Evolutionary conservation across 306 rosid species (phyloP).

Genomic region (Trifolium dubium): DNA sequence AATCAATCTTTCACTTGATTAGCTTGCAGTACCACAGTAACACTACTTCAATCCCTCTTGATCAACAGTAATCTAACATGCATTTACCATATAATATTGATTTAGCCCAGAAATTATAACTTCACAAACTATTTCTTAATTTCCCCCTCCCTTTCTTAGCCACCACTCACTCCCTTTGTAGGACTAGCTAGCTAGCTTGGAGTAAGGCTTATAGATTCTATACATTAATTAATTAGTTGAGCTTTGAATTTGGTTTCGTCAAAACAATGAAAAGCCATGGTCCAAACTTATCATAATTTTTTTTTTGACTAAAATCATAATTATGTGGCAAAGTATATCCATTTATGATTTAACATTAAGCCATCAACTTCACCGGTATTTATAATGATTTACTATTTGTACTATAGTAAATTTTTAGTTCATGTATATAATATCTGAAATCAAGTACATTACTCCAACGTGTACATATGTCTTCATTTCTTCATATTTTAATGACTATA

Average conservation of each 20-base stretch:
- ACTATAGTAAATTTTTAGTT: too few relatives aligned
- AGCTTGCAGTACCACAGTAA: not conserved
- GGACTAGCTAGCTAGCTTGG: not conserved
- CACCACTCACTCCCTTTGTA: conserved; percentile 10
- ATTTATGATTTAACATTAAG: not conserved
- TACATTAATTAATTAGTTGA: conserved; percentile 40
- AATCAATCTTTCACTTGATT: not conserved
- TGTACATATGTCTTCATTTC: too few relatives aligned
- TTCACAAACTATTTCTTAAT: not conserved
- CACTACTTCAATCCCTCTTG: conserved; percentile 9
- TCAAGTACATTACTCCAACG: too few relatives aligned
- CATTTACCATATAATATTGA: conserved; percentile 7
- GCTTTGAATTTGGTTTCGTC: conserved; percentile 36
- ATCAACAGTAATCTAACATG: conserved; percentile 17
- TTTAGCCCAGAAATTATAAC: not conserved
- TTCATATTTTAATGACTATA: too few relatives aligned
- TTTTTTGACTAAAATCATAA: too few relatives aligned
- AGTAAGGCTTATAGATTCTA: conserved; percentile 17
- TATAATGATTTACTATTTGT: too few relatives aligned
- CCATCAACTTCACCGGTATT: too few relatives aligned
- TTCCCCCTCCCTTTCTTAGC: not conserved
- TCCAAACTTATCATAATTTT: conserved; percentile 28
- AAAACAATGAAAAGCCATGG: conserved; percentile 33
- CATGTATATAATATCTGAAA: too few relatives aligned
- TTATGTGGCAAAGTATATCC: conserved; percentile 7